Evolutionary conservation across 225 moss, liverwort and hornwort species (phyloP).

Genomic region (Lunularia cruciata): DNA sequence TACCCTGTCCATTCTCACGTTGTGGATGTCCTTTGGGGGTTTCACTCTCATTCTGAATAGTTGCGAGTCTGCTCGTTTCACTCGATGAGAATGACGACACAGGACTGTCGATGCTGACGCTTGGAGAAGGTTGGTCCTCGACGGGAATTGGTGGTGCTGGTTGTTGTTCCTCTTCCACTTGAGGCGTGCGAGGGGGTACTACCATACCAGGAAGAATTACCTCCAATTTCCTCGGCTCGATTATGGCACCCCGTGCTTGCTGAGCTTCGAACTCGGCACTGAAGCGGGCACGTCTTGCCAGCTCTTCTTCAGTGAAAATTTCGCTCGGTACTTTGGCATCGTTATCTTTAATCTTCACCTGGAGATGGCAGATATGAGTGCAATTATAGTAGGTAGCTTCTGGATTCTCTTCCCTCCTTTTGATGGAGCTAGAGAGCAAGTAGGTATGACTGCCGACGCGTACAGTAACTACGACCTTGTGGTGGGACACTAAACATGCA

Average conservation of each 20-base stretch:
- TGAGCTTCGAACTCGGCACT: constrained; percentile 52
- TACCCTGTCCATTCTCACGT: not conserved
- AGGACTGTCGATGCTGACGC: not conserved
- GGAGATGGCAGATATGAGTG: not conserved
- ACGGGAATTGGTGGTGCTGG: not conserved
- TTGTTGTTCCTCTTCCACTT: constrained; percentile 9
- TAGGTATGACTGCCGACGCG: too few relatives aligned
- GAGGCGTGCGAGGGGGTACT: constrained; percentile 31
- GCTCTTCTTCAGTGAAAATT: constrained; percentile 38
- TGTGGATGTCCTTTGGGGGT: not conserved
- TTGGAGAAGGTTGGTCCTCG: constrained; percentile 4
- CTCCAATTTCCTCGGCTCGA: constrained; percentile 52
- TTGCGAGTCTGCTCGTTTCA: constrained; percentile 4
- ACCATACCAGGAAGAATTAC: constrained; percentile 58
- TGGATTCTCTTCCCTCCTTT: too few relatives aligned
- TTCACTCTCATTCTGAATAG: not conserved
- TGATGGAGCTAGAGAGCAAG: too few relatives aligned
- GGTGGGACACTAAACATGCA: too few relatives aligned
- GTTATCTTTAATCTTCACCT: constrained; percentile 18
- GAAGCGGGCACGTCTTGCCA: constrained; percentile 43
- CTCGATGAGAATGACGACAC: not conserved
- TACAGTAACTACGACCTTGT: too few relatives aligned
- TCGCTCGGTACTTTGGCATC: constrained; percentile 23
- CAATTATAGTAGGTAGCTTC: too few relatives aligned
- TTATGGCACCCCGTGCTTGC: constrained; percentile 55